Percentiles rank a stretch among this genome's conserved stretches.
These are phyloP conservation scores for Venturia oleaginea DNA, from an alignment of 2,329 filamentous ascomycete species.

Conservation along the genomic window DNA sequence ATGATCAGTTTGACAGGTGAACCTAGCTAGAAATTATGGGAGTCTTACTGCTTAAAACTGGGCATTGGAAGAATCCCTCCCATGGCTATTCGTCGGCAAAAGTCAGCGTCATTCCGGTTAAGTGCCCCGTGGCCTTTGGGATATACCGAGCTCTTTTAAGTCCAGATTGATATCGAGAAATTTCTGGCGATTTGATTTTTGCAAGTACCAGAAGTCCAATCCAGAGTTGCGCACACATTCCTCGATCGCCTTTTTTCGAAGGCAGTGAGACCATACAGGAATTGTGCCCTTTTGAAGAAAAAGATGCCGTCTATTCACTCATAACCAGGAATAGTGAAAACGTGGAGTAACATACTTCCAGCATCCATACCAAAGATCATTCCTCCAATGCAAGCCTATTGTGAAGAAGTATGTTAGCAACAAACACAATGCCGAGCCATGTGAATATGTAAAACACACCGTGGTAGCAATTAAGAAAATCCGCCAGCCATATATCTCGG, in stretches of 20 bases:
- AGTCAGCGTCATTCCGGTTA: not conserved
- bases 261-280: too few species aligned
- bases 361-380: slow-evolving; percentile 59
- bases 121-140: not conserved
- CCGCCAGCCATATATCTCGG: slow-evolving; percentile 62
- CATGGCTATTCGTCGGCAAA: slow-evolving; percentile 1
- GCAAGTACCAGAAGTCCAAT: too few species aligned
- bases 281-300: not conserved
- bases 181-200: too few species aligned
- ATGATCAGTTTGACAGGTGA: not conserved
- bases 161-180: too few species aligned
- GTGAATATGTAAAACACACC: slow-evolving; percentile 24
- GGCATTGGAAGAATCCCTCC: slow-evolving; percentile 56
- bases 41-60: slow-evolving; percentile 44
- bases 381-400: slow-evolving; percentile 55
- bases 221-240: too few species aligned
- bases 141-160: too few species aligned
- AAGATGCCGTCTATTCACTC: not conserved
- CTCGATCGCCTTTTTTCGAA: too few species aligned
- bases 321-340: too few species aligned
- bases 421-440: slow-evolving; percentile 5
- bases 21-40: not conserved
- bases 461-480: slow-evolving; percentile 55
- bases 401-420: slow-evolving; percentile 10
- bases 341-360: slow-evolving; percentile 31